Conservation (phyloP, 225 moss, liverwort and hornwort species). For the Bryoerythrophyllum caledonicum region DNA sequence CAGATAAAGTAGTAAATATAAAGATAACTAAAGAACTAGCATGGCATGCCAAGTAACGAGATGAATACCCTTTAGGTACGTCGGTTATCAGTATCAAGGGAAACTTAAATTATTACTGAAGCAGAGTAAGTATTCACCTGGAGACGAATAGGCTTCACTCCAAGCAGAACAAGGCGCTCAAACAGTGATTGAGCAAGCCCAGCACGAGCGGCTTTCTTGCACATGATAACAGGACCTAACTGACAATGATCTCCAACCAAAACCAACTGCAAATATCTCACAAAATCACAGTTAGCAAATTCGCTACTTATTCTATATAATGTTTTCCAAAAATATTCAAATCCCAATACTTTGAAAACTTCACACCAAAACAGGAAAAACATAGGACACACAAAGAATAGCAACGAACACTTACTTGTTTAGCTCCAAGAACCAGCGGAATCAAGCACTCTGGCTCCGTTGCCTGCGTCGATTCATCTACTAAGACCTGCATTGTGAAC, state of each 20-base stretch:
- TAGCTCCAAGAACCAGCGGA: conserved; percentile 95
- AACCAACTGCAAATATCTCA: conserved; percentile 65
- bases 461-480: conserved; percentile 98
- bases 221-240: conserved; percentile 99
- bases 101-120: neutral
- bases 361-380: neutral
- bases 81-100: neutral
- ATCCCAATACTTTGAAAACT: neutral
- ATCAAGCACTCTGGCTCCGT: conserved; percentile 97
- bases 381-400: neutral
- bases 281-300: conserved; percentile 13
- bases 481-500: conserved; percentile 65
- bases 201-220: conserved; percentile 99
- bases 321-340: conserved; percentile 3
- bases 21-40: neutral
- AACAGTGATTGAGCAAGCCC: conserved; percentile 97
- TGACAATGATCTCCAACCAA: conserved; percentile 99
- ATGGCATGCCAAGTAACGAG: neutral
- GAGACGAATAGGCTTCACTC: conserved; percentile 93
- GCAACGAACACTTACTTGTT: conserved; percentile 63
- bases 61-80: neutral
- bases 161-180: conserved; percentile 95
- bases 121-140: conserved; percentile 53
- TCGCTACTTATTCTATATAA: neutral
- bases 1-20: neutral